Base-by-base conservation (phyloP, 2,329 filamentous ascomycete genomes). In the Didymella segeticola region DNA sequence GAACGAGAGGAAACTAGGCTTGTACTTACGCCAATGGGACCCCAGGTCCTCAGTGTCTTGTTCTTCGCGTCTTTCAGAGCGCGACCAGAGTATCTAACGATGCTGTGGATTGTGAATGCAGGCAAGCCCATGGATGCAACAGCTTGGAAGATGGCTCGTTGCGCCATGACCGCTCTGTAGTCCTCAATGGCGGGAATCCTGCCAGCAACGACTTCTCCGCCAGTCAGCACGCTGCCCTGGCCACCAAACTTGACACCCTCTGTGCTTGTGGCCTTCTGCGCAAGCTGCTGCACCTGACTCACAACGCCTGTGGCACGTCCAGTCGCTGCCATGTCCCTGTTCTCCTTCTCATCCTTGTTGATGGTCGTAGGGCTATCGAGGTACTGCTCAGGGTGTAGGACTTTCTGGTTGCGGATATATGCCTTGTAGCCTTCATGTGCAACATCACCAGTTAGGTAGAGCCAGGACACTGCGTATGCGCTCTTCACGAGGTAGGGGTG, bases 341-440 rank as follows among this genome's bases (percentile, higher is more conserved):
- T 42, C 85, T 80, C 45, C 64, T 65, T 23, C 54, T 63, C 53
- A 12, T 59, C 45, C 9, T 52, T 46, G 10, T 56, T 51, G 14
- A 47, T 46, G 2, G 57, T 39, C 5, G 53, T 52, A 2, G 59
- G 39, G 11, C 19, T n/a, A 1, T 54, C 51, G 23, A 23, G 17
- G 33, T 64, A 62, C 11, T 87, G 72, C 9, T 87, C 80, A 0
- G 91, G 91, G 63, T 93, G 84, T 19, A 92, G 76, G 1, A 86
- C 81, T 31, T 84, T 83, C 75, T 95, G 90, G 72, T 99, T 98
- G 51, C 89, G 86, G 74, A 89, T 84, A 74, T 97, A 98, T 7
- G 93, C 89, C 72, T 97, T 96, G 80, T 96, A 98, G 5, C 95
- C 93, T 75, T 99, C 95, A 71, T 97, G 88, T 27, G 84, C 83